These are phyloP conservation scores for Strigomonas galati DNA, from an alignment of 208 protist genomes.

Conservation along the genomic window DNA sequence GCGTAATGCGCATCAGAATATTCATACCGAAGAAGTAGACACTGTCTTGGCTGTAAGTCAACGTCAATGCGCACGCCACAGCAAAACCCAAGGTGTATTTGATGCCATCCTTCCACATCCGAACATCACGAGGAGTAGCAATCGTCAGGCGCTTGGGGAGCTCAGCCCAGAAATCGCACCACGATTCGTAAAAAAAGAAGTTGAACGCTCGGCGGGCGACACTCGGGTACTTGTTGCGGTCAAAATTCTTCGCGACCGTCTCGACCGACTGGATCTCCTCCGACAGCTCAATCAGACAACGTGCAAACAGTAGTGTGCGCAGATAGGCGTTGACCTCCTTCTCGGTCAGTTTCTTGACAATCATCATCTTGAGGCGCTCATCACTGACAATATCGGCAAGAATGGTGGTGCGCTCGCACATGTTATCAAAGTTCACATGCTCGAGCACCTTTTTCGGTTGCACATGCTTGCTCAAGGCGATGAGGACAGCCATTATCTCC, in stretches of 20 bases:
- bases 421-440: slow-evolving; percentile 30
- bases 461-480: slow-evolving; percentile 26
- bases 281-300: slow-evolving; percentile 39
- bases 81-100: slow-evolving; percentile 50
- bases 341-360: slow-evolving; percentile 22
- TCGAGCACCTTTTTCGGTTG: slow-evolving; percentile 31
- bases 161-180: slow-evolving; percentile 59
- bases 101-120: slow-evolving; percentile 67
- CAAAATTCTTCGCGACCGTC: slow-evolving; percentile 40
- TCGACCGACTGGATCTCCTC: slow-evolving; percentile 44
- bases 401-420: slow-evolving; percentile 27
- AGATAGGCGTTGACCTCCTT: slow-evolving; percentile 44
- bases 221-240: slow-evolving; percentile 44
- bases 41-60: slow-evolving; percentile 28
- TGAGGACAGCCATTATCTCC: slow-evolving; percentile 42
- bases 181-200: slow-evolving; percentile 67
- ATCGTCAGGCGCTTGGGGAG: slow-evolving; percentile 59
- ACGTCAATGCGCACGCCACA: slow-evolving; percentile 31
- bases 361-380: slow-evolving; percentile 30
- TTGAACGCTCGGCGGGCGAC: slow-evolving; percentile 30
- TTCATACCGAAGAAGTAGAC: slow-evolving; percentile 55
- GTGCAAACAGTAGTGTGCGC: slow-evolving; percentile 6
- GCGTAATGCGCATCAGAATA: slow-evolving; percentile 49
- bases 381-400: slow-evolving; percentile 33
- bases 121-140: slow-evolving; percentile 54